Percentiles rank a stretch among this genome's conserved stretches.
Evolutionary conservation across 2,329 filamentous ascomycete genomes (phyloP).

Genomic region (Fusarium solani-melongenae): DNA sequence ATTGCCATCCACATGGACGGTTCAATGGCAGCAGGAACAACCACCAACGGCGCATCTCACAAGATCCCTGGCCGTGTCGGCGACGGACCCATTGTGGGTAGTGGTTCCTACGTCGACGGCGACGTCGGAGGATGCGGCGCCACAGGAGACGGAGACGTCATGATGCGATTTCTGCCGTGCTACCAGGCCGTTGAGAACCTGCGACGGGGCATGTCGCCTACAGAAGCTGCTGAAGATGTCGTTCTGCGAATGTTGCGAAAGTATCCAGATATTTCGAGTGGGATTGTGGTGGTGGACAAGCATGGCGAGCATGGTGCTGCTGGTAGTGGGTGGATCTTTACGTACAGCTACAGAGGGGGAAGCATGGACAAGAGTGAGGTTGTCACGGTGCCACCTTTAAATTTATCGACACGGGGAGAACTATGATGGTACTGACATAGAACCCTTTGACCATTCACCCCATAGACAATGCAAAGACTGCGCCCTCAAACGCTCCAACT

Average conservation of each 20-base stretch:
- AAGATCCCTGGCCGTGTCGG: constrained; percentile 67
- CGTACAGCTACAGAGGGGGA: constrained; percentile 62
- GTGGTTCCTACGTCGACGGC: constrained; percentile 65
- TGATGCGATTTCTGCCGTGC: constrained; percentile 68
- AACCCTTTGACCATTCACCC: background rate
- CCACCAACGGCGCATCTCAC: constrained; percentile 65
- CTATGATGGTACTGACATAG: background rate
- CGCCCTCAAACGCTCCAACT: background rate
- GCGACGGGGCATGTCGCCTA: constrained; percentile 59
- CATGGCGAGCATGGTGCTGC: constrained; percentile 62
- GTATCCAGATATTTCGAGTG: constrained; percentile 59
- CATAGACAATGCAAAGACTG: background rate
- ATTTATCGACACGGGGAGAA: constrained; percentile 4
- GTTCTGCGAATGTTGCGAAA: constrained; percentile 60
- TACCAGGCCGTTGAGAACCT: constrained; percentile 68
- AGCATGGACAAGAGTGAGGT: constrained; percentile 59
- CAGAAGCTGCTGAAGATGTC: constrained; percentile 61
- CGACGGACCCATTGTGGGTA: constrained; percentile 65
- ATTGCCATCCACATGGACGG: constrained; percentile 57
- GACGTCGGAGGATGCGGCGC: constrained; percentile 66
- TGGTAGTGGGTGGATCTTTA: constrained; percentile 65
- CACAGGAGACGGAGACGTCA: constrained; percentile 67
- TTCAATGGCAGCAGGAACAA: constrained; percentile 64
- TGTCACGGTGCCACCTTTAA: constrained; percentile 52
- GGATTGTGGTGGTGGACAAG: constrained; percentile 62